Evolutionary conservation across 139 green algal genomes (phyloP), one percentile per base, ranked within the genome.

Genomic region (Chlamydomonas incerta): DNA sequence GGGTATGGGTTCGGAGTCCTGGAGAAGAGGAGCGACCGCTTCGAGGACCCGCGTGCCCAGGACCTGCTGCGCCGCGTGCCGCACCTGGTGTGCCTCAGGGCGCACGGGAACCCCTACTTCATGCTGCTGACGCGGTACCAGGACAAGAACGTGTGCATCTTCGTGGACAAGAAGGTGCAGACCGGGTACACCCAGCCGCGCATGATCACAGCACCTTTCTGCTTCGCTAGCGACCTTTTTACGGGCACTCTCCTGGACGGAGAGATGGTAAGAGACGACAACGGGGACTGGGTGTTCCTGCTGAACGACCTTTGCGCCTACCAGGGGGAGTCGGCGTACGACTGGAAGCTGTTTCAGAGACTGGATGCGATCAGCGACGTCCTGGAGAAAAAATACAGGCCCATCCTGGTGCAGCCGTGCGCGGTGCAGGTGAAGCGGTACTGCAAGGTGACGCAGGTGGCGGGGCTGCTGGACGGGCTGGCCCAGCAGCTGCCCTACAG

Each of bases 41-140:
- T 80, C 18, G 72, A 50, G 52, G 10, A 15, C 4, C 8, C 10
- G 29, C 10, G 10, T 8, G 28, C 29, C 5, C 10, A 35, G 29
- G 13, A n/a, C 4, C 21, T 71, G 65, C 10, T 46, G 6, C 67
- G 20, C 17, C 3, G 35, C 46, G 66, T 9, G 46, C 72, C 72
- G 23, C 72, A 80, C 23, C 50, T 62, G 17, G 2, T 65, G 2
- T 29, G 14, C 29, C 6, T 34, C 15, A 10, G 46, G 4, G 33
- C 72, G 17, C 33, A 80, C 23, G 72, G 72, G 11, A 80, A 80
- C 72, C 72, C 72, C 8, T 80, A 80, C 20, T 80, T 41, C 28
- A 6, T 80, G 37, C 66, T 66, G 26, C 33, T 80, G 21, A 80
- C 72, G 6, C 41, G 41, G 41, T 28, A 66, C 21, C 4, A 34